Conservation (phyloP, 2,329 filamentous ascomycete species). For the Exophiala viscosa region DNA sequence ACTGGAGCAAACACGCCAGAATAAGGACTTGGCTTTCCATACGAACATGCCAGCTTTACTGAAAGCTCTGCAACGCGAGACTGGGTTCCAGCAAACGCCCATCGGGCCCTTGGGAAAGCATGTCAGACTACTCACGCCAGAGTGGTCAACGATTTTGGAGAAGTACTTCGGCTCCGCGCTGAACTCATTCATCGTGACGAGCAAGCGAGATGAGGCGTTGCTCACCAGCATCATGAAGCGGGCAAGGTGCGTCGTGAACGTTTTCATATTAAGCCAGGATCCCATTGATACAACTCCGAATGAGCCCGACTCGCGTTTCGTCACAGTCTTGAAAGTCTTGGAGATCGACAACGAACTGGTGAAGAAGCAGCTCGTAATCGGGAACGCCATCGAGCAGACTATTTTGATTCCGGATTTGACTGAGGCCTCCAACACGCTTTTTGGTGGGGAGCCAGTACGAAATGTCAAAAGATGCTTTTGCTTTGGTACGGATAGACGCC, state of each 20-base stretch:
- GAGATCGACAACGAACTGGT: slow-evolving; percentile 76
- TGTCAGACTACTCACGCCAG: slow-evolving; percentile 69
- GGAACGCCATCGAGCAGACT: slow-evolving; percentile 75
- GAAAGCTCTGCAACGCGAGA: slow-evolving; percentile 65
- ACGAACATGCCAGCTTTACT: slow-evolving; percentile 57
- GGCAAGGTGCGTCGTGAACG: slow-evolving; percentile 51
- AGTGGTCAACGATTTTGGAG: slow-evolving; percentile 82
- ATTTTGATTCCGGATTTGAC: slow-evolving; percentile 67
- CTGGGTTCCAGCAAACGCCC: slow-evolving; percentile 65
- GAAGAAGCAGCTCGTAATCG: slow-evolving; percentile 78
- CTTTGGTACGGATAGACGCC: slow-evolving; percentile 62
- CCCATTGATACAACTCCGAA: slow-evolving; percentile 58
- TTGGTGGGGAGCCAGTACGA: slow-evolving; percentile 42
- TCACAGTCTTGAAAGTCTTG: slow-evolving; percentile 76
- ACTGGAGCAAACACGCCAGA: slow-evolving; percentile 56
- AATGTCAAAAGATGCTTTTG: slow-evolving; percentile 68
- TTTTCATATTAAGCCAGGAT: slow-evolving; percentile 61
- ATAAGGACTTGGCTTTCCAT: slow-evolving; percentile 63
- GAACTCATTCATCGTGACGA: slow-evolving; percentile 76
- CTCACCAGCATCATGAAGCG: slow-evolving; percentile 62
- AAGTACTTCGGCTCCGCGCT: slow-evolving; percentile 66
- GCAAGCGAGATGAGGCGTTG: slow-evolving; percentile 68
- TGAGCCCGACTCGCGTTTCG: slow-evolving; percentile 68
- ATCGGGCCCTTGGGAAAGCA: slow-evolving; percentile 80
- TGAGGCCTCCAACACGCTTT: slow-evolving; percentile 66